Evolutionary conservation across 164 flowering plant species (phyloP).

Genomic region (Vitis rupestris): DNA sequence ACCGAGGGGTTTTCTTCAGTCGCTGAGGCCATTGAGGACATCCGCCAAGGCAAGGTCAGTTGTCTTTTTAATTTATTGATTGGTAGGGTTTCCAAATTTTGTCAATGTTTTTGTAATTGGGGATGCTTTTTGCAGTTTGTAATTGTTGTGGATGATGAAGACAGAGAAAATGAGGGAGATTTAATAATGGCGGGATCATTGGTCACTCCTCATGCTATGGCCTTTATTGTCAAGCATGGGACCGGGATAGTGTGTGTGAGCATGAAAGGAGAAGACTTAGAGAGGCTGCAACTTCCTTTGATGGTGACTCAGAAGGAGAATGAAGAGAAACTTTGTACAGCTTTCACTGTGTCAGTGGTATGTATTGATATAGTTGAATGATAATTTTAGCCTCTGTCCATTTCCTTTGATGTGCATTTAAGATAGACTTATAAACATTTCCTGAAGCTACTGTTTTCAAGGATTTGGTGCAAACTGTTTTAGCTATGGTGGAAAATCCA

Average conservation of each 20-base stretch:
- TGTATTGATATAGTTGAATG: constrained; percentile 14
- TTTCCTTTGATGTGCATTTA: no score
- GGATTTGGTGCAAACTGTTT: no score
- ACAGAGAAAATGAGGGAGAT: constrained; percentile 96
- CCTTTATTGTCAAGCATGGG: constrained; percentile 93
- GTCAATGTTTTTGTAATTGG: neutral
- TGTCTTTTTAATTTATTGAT: neutral
- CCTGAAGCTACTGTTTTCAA: no score
- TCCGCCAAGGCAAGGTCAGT: constrained; percentile 88
- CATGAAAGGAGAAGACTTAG: constrained; percentile 83
- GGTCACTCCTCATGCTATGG: constrained; percentile 92
- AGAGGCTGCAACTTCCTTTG: constrained; percentile 79
- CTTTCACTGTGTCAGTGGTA: constrained; percentile 96
- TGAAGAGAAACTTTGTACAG: constrained; percentile 81
- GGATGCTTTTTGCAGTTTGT: constrained; percentile 57
- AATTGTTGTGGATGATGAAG: constrained; percentile 96
- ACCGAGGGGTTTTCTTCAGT: constrained; percentile 83
- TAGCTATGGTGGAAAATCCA: no score
- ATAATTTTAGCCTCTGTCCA: neutral
- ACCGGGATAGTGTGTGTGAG: constrained; percentile 98
- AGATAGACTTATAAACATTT: no score
- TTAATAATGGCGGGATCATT: constrained; percentile 84
- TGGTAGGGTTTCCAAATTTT: neutral
- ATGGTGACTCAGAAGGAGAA: constrained; percentile 79
- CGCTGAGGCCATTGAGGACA: constrained; percentile 89